phyloP scores from a whole-genome alignment of 352 stramenopile genomes.

The Phytophthora pisi region DNA sequence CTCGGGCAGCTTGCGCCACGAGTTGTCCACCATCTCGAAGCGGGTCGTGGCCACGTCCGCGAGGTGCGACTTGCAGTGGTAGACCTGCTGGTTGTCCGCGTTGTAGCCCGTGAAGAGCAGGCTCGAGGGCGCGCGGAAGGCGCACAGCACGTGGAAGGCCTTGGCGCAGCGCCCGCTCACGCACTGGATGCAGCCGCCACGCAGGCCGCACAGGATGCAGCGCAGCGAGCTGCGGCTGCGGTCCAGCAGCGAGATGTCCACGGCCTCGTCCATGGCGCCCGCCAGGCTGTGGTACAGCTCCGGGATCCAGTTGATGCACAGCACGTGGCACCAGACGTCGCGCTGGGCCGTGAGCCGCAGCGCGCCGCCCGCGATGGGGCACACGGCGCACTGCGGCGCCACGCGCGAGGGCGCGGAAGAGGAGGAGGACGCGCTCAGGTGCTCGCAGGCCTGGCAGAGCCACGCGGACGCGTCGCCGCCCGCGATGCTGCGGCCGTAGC shows the following conservation, averaged over 20 bases:
- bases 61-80: conserved; percentile 83
- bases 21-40: conserved; percentile 74
- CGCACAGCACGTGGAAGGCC: conserved; percentile 86
- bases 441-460: conserved; percentile 73
- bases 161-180: conserved; percentile 81
- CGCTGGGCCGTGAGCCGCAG: conserved; percentile 66
- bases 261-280: conserved; percentile 59
- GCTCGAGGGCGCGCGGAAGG: conserved; percentile 68
- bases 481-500: conserved; percentile 67
- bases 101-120: conserved; percentile 88
- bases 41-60: conserved; percentile 59
- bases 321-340: conserved; percentile 79
- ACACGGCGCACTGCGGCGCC: conserved; percentile 71
- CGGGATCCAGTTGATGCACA: conserved; percentile 89
- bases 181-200: conserved; percentile 89
- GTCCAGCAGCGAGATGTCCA: conserved; percentile 73
- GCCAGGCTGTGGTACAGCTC: conserved; percentile 80
- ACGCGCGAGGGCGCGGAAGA: conserved; percentile 1
- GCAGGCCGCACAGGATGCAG: conserved; percentile 82
- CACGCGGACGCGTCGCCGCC: conserved; percentile 45
- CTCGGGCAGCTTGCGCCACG: conserved; percentile 47
- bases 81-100: conserved; percentile 74
- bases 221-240: conserved; percentile 71
- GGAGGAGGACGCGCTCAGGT: conserved; percentile 15
- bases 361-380: conserved; percentile 68